phyloP scores from a whole-genome alignment of 345 rosid species.

The Barbarea vulgaris region DNA sequence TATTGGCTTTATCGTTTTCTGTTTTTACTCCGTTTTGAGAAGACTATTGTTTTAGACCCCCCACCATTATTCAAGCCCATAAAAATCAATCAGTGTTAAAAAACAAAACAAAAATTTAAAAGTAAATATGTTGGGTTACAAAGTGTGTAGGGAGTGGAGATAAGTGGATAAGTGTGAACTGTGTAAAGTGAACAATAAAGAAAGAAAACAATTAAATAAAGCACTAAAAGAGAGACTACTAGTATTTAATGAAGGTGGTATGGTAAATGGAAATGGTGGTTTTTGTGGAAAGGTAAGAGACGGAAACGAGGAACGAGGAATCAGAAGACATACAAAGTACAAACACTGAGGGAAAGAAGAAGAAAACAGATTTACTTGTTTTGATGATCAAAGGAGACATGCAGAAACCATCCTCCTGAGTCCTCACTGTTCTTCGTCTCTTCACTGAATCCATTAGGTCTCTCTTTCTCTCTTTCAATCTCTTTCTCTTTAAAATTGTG shows the following conservation, averaged over 20 bases:
- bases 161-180: background rate
- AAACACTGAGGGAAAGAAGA: background rate
- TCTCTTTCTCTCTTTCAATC: background rate
- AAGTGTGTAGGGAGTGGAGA: background rate
- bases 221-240: background rate
- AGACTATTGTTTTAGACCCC: no score
- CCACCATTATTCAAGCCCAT: no score
- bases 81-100: no score
- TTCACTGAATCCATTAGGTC: slow-evolving; percentile 9
- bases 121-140: background rate
- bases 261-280: background rate
- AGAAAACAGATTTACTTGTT: background rate
- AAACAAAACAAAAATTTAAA: no score
- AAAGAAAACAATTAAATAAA: background rate
- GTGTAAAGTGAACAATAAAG: background rate
- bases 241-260: background rate
- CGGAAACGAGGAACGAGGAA: background rate
- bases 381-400: background rate
- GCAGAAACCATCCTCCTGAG: slow-evolving; percentile 5
- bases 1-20: no score
- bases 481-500: background rate
- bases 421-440: slow-evolving; percentile 7
- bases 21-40: no score
- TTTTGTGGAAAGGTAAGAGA: slow-evolving; percentile 12
- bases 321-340: background rate